These are phyloP conservation scores for Populus tremula DNA, from an alignment of 345 rosid genomes.

Conservation along the genomic window DNA sequence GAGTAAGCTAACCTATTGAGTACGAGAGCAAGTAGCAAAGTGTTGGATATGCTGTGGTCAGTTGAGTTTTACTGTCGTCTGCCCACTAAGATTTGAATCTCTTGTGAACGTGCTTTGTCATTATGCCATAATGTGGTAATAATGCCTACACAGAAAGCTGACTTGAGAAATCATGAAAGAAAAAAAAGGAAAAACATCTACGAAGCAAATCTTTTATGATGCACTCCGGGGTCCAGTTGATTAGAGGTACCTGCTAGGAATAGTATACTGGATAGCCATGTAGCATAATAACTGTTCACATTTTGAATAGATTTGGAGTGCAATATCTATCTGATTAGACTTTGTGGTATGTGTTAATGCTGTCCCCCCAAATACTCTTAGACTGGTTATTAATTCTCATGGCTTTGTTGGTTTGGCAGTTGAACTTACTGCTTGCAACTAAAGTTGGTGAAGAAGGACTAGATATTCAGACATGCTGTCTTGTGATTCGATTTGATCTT, in stretches of 20 bases:
- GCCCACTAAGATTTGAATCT: not conserved
- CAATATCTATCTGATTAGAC: not conserved
- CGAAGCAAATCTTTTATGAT: not conserved
- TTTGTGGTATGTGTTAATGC: not conserved
- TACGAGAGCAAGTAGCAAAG: not conserved
- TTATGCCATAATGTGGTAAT: not conserved
- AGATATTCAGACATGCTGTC: constrained; percentile 96
- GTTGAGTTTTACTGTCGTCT: not conserved
- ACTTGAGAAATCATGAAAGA: not conserved
- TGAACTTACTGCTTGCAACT: constrained; percentile 90
- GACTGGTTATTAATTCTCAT: not conserved
- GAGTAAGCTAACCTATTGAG: not conserved
- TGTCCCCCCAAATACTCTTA: not conserved
- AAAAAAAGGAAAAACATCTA: not conserved
- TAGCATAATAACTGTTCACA: not conserved
- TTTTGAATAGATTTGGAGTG: not conserved
- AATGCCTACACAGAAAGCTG: not conserved
- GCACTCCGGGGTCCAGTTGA: not conserved
- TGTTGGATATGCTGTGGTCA: not conserved
- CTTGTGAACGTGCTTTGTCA: not conserved
- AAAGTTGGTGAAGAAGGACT: constrained; percentile 99
- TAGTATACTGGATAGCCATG: not conserved
- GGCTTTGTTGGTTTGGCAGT: constrained; percentile 46
- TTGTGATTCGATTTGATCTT: constrained; percentile 89
- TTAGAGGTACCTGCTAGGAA: not conserved